Evolutionary conservation across 306 rosid genomes (phyloP).

Genomic region (Malus orientalis): DNA sequence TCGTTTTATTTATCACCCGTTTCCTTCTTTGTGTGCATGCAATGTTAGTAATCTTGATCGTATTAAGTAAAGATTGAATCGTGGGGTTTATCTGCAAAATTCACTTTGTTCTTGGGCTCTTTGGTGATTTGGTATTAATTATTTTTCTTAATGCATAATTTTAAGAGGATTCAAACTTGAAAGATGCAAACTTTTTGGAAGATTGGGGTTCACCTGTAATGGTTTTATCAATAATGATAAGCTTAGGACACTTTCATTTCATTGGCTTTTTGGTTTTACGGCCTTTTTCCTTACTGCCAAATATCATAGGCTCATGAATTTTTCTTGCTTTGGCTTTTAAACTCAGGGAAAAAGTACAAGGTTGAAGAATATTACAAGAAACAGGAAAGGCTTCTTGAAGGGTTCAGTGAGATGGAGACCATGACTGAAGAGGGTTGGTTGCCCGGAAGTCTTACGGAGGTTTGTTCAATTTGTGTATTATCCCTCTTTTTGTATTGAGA

Average conservation of each 20-base stretch:
- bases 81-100: not conserved
- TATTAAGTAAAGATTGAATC: not conserved
- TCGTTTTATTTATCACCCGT: not conserved
- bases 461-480: constrained; percentile 16
- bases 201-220: not conserved
- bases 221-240: not conserved
- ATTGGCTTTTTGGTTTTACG: not conserved
- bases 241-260: not conserved
- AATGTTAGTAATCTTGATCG: not conserved
- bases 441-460: constrained; percentile 69
- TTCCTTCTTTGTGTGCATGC: not conserved
- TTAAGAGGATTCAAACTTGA: not conserved
- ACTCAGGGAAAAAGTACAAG: constrained; percentile 44
- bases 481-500: not conserved
- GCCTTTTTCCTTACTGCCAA: not conserved
- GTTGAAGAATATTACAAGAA: constrained; percentile 65
- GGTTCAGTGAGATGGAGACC: constrained; percentile 69
- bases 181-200: not conserved
- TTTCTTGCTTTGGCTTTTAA: not conserved
- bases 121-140: not conserved
- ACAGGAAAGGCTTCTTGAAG: constrained; percentile 72
- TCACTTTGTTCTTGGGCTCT: not conserved
- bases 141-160: not conserved
- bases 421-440: constrained; percentile 47
- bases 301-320: not conserved